Evolutionary conservation across 805 yeast species (phyloP), one percentile per base, ranked within the genome.

Genomic region (Cyberlindnera misumaiensis): DNA sequence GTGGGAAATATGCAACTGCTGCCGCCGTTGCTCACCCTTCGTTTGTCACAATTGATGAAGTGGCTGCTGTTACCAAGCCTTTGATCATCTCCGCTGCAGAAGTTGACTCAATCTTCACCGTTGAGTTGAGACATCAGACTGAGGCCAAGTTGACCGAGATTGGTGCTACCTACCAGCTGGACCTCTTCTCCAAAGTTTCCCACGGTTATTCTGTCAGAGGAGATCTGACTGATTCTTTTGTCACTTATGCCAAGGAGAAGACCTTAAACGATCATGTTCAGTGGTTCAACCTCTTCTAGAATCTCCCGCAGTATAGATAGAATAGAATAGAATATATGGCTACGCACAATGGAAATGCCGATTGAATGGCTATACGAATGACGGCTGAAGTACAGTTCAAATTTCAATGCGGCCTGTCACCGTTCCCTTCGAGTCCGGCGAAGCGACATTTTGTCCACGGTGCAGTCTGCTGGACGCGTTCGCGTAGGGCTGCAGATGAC

Each of bases 1-100:
- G 52, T 20, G 68, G 59, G 13, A 39, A 47, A 17, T 37, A 40
- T 32, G 70, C 73, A 27, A 73, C 74, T 44, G 83, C 70, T 13
- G 86, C 74, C 51, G 94, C 90, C 12, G 60, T 75, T 45, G 93
- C 93, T 7, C 97, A 89, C 61, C 96, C 97, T 6, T 81, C 94
- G 3, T 71, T 81, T 44, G 79, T 84, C n/a, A 43, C 68, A 11
- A 68, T 70, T 26, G 88, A 77, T 28, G 94, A 83, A 53, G 68
- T 86, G 34, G 73, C 67, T 37, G 72, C 64, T 2, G 58, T 89
- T 48, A 70, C 59, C 47, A 62, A 60, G 45, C 74, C 69, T 46
- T 32, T 89, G 22, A 47, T 79, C 45, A 78, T 88, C 47, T 68
- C 84, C 15, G 84, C 84, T 39, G 94, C 95, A 35, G 86, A 84